Evolutionary conservation across 208 protist genomes (phyloP), one percentile per base, ranked within the genome.

Genomic region (Endotrypanum monterogeii): DNA sequence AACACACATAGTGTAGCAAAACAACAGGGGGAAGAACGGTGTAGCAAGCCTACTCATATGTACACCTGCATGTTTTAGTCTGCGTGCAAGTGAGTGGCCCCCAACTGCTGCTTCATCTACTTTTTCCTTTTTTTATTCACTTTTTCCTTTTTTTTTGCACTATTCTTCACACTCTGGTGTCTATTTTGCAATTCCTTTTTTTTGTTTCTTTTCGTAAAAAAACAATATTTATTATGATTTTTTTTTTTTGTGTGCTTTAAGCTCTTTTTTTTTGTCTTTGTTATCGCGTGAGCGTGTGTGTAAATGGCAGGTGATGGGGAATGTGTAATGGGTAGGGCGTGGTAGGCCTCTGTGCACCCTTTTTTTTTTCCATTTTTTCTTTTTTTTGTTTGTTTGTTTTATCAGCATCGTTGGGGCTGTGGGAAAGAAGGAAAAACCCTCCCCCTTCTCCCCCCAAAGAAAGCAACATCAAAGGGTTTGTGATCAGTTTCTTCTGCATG

Each of bases 141-240:
- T 57, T 57, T 57, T 57, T 57, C n/a, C n/a, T 57, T 12, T 57
- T 3, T 57, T 20, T 57, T 57, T n/a, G n/a, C n/a, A n/a, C n/a
- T n/a, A n/a, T n/a, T n/a, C n/a, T n/a, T n/a, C n/a, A n/a, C n/a
- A n/a, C n/a, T n/a, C n/a, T n/a, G n/a, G n/a, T n/a, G n/a, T n/a
- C n/a, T n/a, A n/a, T 12, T 54, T 25, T 67, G 35, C 18, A 12
- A 20, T 51, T 23, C n/a, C 44, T 50, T 50, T 25, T 50, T 66
- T 67, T 50, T 6, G 14, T 18, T 51, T 54, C 28, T 52, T 20
- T n/a, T n/a, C n/a, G n/a, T n/a, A n/a, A n/a, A n/a, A n/a, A n/a
- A n/a, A n/a, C n/a, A n/a, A n/a, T n/a, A 6, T 57, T 46, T 63
- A 23, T 41, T 25, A 7, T 63, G 16, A 41, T n/a, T 16, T 37